Base-by-base conservation (phyloP, 2,329 filamentous ascomycete species). In the Trichoderma pleuroti region DNA sequence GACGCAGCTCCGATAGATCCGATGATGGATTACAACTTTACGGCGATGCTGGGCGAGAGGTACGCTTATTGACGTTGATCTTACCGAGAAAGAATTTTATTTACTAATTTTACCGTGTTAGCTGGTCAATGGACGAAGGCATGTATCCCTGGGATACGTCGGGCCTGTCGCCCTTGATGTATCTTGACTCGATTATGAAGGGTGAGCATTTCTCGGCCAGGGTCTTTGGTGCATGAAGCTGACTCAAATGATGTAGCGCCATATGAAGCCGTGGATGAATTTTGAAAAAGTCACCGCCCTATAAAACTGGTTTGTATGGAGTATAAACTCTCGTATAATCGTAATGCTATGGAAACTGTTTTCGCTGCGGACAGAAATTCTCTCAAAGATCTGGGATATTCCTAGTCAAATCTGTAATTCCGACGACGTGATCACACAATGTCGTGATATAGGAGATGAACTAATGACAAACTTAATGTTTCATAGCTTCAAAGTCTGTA, bases 111-210 rank as follows among this genome's bases (percentile, higher is more conserved):
- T 16, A 18, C 28, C 8, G 6, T 1, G 12, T 26, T 30, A 70
- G 68, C 4, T 24, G 56, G 11, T 14, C 34, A 18, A 28, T 36
- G 28, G 26, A 49, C 14, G 52, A 18, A 8, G 34, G 46, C 28
- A 56, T 46, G 42, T 32, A 56, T 39, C 60, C 68, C 7, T 70
- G 68, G 68, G 68, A 67, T 8, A 57, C 34, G 16, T 34, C 59
- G 34, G 68, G 30, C 21, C 52, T 66, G 24, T 66, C 68, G 2
- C 68, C 68, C 18, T 8, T 70, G 24, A 59, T 57, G 46, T 70
- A 70, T 46, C 68, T 70, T 32, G 61, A 70, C 42, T 54, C 52
- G 5, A 70, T 70, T 3, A 70, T 70, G 68, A 70, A 70, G 39
- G 61, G 68, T 70, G 61, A 66, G 61, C 18, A 59, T 36, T 16